Evolutionary conservation across 1,139 yeast genomes (phyloP).

Genomic region (Candida glucosophila): DNA sequence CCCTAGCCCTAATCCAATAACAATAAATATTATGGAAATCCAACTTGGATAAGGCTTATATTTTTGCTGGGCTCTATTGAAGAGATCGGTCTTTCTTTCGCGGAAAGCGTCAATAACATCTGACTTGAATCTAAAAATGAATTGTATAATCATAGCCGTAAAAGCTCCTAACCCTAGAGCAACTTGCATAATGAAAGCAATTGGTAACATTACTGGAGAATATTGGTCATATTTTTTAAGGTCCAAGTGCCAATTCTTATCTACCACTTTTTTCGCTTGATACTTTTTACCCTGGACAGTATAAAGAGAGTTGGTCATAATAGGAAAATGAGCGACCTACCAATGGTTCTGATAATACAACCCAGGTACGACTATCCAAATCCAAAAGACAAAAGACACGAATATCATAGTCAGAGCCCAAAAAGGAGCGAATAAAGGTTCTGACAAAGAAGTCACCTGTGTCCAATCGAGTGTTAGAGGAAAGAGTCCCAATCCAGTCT

Average conservation of each 20-base stretch:
- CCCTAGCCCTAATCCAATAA: slow-evolving; percentile 30
- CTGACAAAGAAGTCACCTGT: slow-evolving; percentile 5
- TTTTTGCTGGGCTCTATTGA: slow-evolving; percentile 49
- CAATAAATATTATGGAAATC: slow-evolving; percentile 43
- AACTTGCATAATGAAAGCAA: slow-evolving; percentile 8
- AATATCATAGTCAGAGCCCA: slow-evolving; percentile 16
- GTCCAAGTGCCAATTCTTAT: slow-evolving; percentile 28
- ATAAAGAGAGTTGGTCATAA: slow-evolving; percentile 11
- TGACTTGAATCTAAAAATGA: slow-evolving; percentile 10
- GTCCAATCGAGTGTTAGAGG: slow-evolving; percentile 34
- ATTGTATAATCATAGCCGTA: slow-evolving; percentile 6
- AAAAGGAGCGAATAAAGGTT: slow-evolving; percentile 7
- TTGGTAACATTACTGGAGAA: slow-evolving; percentile 25
- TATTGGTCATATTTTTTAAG: slow-evolving; percentile 34
- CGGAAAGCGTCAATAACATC: too few species aligned
- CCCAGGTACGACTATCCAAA: slow-evolving; percentile 12
- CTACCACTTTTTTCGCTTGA: slow-evolving; percentile 34
- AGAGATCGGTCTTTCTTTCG: slow-evolving; percentile 47
- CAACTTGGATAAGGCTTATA: slow-evolving; percentile 63
- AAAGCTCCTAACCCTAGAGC: slow-evolving; percentile 8
- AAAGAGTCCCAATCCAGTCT: slow-evolving; percentile 55
- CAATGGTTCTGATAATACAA: slow-evolving; percentile 12
- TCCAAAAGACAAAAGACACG: slow-evolving; percentile 14
- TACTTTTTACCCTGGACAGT: slow-evolving; percentile 38
- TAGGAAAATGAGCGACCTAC: slow-evolving; percentile 11